Evolutionary conservation across 148 eudicot species (phyloP), one percentile per base, ranked within the genome.

Genomic region (Persicaria maculosa): DNA sequence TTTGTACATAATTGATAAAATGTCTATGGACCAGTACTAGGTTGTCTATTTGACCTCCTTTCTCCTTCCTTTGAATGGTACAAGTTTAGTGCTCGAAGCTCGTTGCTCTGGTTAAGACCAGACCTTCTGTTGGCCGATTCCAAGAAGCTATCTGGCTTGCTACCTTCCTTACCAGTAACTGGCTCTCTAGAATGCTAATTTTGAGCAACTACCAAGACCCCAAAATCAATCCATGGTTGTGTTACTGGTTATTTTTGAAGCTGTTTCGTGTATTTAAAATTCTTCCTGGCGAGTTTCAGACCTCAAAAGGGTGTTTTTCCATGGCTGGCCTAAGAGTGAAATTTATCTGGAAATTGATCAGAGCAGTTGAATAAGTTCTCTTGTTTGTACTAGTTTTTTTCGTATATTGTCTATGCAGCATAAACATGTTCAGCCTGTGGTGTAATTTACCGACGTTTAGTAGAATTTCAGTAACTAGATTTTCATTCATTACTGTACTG

Each of bases 41-140:
- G 70, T 43, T 14, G 14, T 65, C 16, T 58, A 65, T 36, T 65
- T 43, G 70, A 43, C 46, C n/a, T 11, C n/a, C 15, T 36, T 40
- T 65, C 67, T 31, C 40, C 40, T 31, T 31, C 43, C 14, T 59
- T 25, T 22, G 45, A 36, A 65, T 9, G 4, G 19, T 12, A 17
- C 70, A 16, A 11, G 70, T 65, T 36, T 65, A 17, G 70, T 40
- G 19, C 70, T 43, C 0, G 46, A 40, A 65, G 17, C 47, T 65
- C 70, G 43, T 65, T 65, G 70, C 70, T 65, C 16, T 40, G 19
- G 70, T 43, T 65, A 15, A 43, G 70, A 59, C 67, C 67, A 59
- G 22, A 36, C n/a, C 19, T 40, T 57, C n/a, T 65, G 43, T 14
- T 40, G 70, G 19, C 46, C 43, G 70, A 65, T 65, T 65, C 70